Percentiles rank a stretch among this genome's conserved stretches.
These are phyloP conservation scores for Trichoderma atroviride DNA, from an alignment of 2,329 filamentous ascomycete species.

Conservation along the genomic window DNA sequence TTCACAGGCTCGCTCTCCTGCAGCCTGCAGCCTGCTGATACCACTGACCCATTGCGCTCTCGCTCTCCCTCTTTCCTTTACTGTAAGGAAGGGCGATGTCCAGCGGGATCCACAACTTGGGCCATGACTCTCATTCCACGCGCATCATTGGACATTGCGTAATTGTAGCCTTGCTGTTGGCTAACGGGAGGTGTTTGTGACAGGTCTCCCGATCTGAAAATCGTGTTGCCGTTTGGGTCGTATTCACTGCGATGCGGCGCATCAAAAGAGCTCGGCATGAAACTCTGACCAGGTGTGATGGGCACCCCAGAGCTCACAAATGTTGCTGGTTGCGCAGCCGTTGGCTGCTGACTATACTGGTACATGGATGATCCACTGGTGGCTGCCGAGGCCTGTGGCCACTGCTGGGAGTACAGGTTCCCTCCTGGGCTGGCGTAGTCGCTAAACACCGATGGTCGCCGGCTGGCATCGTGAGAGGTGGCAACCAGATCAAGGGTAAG, in stretches of 20 bases:
- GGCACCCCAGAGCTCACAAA: constrained; percentile 40
- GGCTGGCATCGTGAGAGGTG: constrained; percentile 49
- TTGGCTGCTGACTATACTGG: constrained; percentile 47
- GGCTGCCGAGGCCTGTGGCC: constrained; percentile 49
- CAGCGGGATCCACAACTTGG: constrained; percentile 37
- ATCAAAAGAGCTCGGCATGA: constrained; percentile 42
- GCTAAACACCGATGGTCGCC: constrained; percentile 50
- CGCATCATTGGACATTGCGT: constrained; percentile 39
- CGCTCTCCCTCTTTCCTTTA: background rate
- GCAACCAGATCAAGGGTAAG: constrained; percentile 52
- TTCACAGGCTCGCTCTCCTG: background rate
- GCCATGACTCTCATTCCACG: constrained; percentile 38
- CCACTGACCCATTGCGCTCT: background rate
- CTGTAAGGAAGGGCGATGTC: constrained; percentile 37
- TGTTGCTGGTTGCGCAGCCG: constrained; percentile 36
- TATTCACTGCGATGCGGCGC: constrained; percentile 40
- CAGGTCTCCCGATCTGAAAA: constrained; percentile 42
- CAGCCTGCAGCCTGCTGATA: background rate
- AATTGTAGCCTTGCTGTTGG: constrained; percentile 41
- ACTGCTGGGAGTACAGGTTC: constrained; percentile 47
- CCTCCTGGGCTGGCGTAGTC: constrained; percentile 50
- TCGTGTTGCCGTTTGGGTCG: constrained; percentile 36
- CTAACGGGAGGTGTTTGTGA: constrained; percentile 36
- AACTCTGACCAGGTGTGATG: constrained; percentile 40
- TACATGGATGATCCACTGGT: constrained; percentile 50